Evolutionary conservation across 2,329 filamentous ascomycete genomes (phyloP), one percentile per base, ranked within the genome.

Genomic region (Talaromyces sp.): DNA sequence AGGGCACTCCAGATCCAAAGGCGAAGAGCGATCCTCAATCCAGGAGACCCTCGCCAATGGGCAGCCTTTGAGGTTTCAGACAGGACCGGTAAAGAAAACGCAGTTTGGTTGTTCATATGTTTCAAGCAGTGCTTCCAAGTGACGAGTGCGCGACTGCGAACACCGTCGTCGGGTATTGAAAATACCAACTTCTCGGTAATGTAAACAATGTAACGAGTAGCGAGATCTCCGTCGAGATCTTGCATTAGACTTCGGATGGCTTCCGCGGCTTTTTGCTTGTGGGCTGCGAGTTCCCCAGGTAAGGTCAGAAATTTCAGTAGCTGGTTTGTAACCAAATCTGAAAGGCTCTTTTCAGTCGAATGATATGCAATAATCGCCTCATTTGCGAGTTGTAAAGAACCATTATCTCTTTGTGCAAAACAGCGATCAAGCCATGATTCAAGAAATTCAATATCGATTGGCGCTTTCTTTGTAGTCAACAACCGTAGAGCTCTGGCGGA

Each of bases 1-100:
- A 76, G 61, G 0, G 65, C 65, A 31, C 68, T 69, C 56, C 75
- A 62, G 29, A 63, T 57, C 73, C 73, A 76, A 13, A 76, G 58
- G 26, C 73, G 72, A 27, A 73, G 32, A 14, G 75, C 58, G 6
- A 75, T 17, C n/a, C 56, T 58, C 41, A 55, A 27, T n/a, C 59
- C 59, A 51, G 60, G 58, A 21, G 67, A 58, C 4, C 66, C n/a
- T 9, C 29, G 43, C 31, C 49, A 31, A 17, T 17, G 49, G 43
- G 49, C 11, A 29, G 43, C 29, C 10, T 46, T 38, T 32, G 53
- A 58, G 21, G 70, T 41, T 52, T 73, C 60, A 32, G 63, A 58
- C 73, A 73, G 75, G 13, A 54, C 55, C 4, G 59, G 58, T 5
- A 70, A 71, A 8, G 58, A 64, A 32, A 68, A 62, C 56, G 75